Conservation (phyloP, 371 early-diverging fungal species). For the Mortierella sp. region DNA sequence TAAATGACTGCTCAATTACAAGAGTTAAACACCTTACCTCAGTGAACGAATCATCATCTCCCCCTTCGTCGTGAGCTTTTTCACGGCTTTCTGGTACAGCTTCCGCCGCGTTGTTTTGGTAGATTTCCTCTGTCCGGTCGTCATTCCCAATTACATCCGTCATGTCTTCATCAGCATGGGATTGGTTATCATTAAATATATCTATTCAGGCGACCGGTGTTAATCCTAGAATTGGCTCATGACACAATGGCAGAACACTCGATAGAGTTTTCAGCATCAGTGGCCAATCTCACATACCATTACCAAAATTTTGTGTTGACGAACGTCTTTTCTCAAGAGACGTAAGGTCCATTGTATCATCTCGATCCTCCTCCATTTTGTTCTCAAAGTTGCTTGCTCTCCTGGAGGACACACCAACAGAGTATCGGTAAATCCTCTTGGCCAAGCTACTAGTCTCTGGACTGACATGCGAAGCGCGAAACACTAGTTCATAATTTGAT, state of each 20-base stretch:
- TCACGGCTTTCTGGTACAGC: background rate
- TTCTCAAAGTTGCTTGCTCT: conserved; percentile 10
- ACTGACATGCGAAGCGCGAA: conserved; percentile 39
- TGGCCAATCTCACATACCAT: background rate
- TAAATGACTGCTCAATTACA: background rate
- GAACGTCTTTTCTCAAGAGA: background rate
- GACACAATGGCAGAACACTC: background rate
- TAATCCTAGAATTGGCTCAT: background rate
- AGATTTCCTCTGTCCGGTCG: background rate
- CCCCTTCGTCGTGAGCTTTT: background rate
- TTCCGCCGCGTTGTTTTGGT: conserved; percentile 1
- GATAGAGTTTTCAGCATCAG: background rate
- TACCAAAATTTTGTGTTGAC: background rate
- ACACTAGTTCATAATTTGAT: conserved; percentile 15
- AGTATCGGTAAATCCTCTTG: conserved; percentile 46
- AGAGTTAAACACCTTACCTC: conserved; percentile 13
- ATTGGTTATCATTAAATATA: background rate
- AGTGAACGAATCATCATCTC: conserved; percentile 27
- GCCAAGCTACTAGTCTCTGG: conserved; percentile 49
- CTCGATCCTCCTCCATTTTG: conserved; percentile 8
- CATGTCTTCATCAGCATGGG: background rate
- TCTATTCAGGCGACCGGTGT: background rate
- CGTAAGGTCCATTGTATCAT: conserved; percentile 20
- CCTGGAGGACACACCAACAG: conserved; percentile 26
- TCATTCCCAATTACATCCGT: background rate